phyloP scores from a whole-genome alignment of 257 asterid genomes.

The Prunella vulgaris region DNA sequence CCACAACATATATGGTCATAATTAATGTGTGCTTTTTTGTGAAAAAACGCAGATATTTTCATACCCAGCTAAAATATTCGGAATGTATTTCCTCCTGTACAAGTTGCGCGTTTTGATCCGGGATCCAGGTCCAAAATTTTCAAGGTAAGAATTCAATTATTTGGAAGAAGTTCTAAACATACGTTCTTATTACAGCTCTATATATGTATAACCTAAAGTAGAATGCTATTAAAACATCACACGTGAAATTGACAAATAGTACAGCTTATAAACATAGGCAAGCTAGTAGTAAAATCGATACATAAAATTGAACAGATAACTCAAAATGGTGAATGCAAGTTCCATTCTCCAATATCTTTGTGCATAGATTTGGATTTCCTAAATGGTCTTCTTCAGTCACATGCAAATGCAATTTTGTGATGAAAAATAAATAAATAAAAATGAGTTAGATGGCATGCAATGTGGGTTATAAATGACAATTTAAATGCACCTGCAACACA shows the following conservation, averaged over 20 bases:
- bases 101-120: too few species aligned
- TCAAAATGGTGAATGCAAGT: constrained; percentile 5
- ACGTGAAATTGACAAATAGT: constrained; percentile 1
- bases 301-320: background rate
- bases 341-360: background rate
- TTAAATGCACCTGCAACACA: constrained; percentile 51
- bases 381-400: constrained; percentile 7
- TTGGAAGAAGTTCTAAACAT: background rate
- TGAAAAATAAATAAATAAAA: background rate
- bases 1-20: too few species aligned
- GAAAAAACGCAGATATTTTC: too few species aligned
- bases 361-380: background rate
- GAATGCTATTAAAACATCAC: background rate
- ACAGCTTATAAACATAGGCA: background rate
- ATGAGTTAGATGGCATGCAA: constrained; percentile 14
- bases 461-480: constrained; percentile 37
- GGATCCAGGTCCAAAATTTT: background rate
- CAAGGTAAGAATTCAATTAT: background rate
- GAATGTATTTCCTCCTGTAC: too few species aligned
- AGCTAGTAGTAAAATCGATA: background rate
- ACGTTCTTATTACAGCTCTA: background rate
- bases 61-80: background rate
- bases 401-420: constrained; percentile 13
- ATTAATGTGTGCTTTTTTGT: background rate
- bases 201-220: constrained; percentile 2